A percentile compares a stretch with the other conserved stretches of the same genome.
These are phyloP conservation scores for Blastocystis sp. DNA, from an alignment of 352 stramenopile species.

Conservation along the genomic window DNA sequence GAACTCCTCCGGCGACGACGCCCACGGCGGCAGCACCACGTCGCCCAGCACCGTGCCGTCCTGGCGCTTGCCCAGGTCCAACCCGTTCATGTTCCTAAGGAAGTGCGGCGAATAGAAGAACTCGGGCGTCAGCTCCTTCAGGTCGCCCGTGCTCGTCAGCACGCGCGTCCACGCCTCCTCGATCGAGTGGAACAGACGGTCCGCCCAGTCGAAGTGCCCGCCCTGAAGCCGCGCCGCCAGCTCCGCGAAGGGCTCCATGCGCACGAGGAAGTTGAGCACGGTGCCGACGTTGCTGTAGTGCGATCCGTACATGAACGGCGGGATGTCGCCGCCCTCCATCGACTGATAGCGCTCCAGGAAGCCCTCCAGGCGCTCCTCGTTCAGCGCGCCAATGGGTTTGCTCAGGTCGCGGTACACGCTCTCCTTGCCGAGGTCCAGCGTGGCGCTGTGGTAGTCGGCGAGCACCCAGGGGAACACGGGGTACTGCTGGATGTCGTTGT, in stretches of 20 bases:
- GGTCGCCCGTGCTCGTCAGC: conserved; percentile 85
- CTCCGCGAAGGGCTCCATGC: conserved; percentile 95
- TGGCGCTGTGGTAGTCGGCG: conserved; percentile 89
- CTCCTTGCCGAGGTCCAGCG: conserved; percentile 89
- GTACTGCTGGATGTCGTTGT: conserved; percentile 93
- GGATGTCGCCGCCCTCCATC: conserved; percentile 77
- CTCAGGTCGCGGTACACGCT: conserved; percentile 91
- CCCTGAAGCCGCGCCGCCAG: conserved; percentile 91
- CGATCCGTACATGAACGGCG: conserved; percentile 96
- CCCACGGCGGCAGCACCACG: conserved; percentile 90
- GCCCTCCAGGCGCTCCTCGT: conserved; percentile 87
- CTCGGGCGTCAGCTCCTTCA: conserved; percentile 91
- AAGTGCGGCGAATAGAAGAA: conserved; percentile 91
- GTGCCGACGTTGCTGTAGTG: conserved; percentile 86
- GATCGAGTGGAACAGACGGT: conserved; percentile 89
- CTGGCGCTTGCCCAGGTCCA: conserved; percentile 83
- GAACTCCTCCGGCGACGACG: conserved; percentile 90
- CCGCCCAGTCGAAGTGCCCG: conserved; percentile 90
- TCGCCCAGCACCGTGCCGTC: conserved; percentile 86
- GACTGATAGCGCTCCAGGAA: conserved; percentile 90
- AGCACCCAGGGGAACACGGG: conserved; percentile 98
- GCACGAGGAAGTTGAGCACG: conserved; percentile 97
- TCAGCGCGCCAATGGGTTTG: conserved; percentile 96
- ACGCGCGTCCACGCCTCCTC: conserved; percentile 87
- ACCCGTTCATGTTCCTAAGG: conserved; percentile 84